Percentiles rank a stretch among this genome's conserved stretches.
phyloP scores from a whole-genome alignment of 768 basidiomycete species.

The Xerocomellus intermedius region DNA sequence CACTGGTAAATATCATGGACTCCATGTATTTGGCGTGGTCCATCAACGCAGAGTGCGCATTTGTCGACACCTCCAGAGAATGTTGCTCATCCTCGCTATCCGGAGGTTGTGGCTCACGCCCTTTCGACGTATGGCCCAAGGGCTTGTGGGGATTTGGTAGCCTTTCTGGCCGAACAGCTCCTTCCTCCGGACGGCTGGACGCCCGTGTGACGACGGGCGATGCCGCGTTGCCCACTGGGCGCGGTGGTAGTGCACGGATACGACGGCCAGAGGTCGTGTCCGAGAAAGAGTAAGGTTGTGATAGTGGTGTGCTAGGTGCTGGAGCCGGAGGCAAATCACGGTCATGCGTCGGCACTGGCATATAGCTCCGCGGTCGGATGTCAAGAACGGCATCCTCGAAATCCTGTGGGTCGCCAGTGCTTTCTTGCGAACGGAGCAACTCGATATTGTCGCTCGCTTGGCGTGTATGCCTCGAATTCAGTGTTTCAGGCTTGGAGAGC shows the following conservation, averaged over 20 bases:
- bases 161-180: not conserved
- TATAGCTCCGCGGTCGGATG: slow-evolving; percentile 16
- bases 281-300: slow-evolving; percentile 4
- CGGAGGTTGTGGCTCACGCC: not conserved
- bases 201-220: not conserved
- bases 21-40: slow-evolving; percentile 29
- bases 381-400: slow-evolving; percentile 23
- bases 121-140: not conserved
- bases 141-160: slow-evolving; percentile 7
- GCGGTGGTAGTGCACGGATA: slow-evolving; percentile 33
- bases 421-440: slow-evolving; percentile 21
- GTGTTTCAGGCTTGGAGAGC: slow-evolving; percentile 16
- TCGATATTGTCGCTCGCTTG: slow-evolving; percentile 30
- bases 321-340: slow-evolving; percentile 12
- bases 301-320: not conserved
- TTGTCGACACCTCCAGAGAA: slow-evolving; percentile 24
- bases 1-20: slow-evolving; percentile 15
- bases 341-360: slow-evolving; percentile 18
- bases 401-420: slow-evolving; percentile 8
- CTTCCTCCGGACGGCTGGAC: not conserved
- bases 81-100: slow-evolving; percentile 18
- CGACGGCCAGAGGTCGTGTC: slow-evolving; percentile 16
- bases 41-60: slow-evolving; percentile 30
- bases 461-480: slow-evolving; percentile 16
- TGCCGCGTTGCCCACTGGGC: slow-evolving; percentile 10